Evolutionary conservation across 2,329 filamentous ascomycete genomes (phyloP).

Genomic region (Stagonosporopsis chrysanthemi): DNA sequence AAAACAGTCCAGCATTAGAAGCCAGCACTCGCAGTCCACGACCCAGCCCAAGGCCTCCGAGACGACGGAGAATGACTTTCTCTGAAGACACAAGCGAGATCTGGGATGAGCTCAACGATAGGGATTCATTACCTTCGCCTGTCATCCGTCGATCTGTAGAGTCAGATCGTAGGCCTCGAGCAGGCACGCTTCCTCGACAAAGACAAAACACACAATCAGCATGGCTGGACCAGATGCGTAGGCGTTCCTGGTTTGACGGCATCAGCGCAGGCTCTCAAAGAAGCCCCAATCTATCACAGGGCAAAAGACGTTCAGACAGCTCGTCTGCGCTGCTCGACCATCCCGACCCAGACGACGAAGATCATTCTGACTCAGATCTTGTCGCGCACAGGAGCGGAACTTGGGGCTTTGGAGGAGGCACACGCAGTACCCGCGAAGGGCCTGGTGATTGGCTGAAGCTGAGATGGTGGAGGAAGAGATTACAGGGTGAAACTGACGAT

Average conservation of each 20-base stretch:
- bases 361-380: slow-evolving; percentile 40
- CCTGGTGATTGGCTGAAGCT: slow-evolving; percentile 49
- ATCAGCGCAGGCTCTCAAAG: slow-evolving; percentile 30
- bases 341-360: slow-evolving; percentile 41
- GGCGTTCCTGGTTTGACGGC: slow-evolving; percentile 48
- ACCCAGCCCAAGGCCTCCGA: slow-evolving; percentile 33
- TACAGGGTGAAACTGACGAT: slow-evolving; percentile 42
- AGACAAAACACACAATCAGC: slow-evolving; percentile 41
- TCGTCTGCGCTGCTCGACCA: slow-evolving; percentile 36
- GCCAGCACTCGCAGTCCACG: slow-evolving; percentile 31
- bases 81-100: slow-evolving; percentile 79
- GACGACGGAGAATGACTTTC: slow-evolving; percentile 55
- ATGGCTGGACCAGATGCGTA: slow-evolving; percentile 45
- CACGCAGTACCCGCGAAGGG: slow-evolving; percentile 32
- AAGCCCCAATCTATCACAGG: slow-evolving; percentile 37
- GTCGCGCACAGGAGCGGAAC: slow-evolving; percentile 32
- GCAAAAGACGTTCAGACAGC: slow-evolving; percentile 38
- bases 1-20: slow-evolving; percentile 35
- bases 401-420: slow-evolving; percentile 35
- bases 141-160: slow-evolving; percentile 39
- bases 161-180: slow-evolving; percentile 40
- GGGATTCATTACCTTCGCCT: slow-evolving; percentile 40
- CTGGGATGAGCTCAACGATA: slow-evolving; percentile 85
- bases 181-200: slow-evolving; percentile 42
- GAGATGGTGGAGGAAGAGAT: slow-evolving; percentile 49